Evolutionary conservation across 2,329 filamentous ascomycete genomes (phyloP), one percentile per base, ranked within the genome.

Genomic region (Xylariaceae sp.): DNA sequence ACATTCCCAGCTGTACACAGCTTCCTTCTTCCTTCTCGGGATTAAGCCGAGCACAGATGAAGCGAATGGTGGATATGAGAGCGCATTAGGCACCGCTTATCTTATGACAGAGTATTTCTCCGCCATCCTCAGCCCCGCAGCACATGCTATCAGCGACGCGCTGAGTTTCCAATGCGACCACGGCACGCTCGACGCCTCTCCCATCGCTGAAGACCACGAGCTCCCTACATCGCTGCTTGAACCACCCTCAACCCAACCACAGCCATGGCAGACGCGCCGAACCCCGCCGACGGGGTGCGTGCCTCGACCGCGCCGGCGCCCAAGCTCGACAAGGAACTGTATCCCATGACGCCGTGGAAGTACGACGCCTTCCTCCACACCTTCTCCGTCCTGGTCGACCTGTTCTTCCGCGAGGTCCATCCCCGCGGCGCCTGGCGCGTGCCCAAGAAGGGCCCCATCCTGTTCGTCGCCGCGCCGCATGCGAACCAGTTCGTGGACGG

Each of bases 391-490:
- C 70, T 96, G 33, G 80, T 93, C 45, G 92, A 98, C 61, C 78
- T 95, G 47, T 98, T 98, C 75, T 98, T 98, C 68, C 82, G 92
- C 48, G 92, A 98, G 63, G 87, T 98, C 12, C 89, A 96, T 57
- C 92, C 92, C 10, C 77, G 92, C 45, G 88, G 88, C 47, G 86
- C 89, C 43, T 98, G 92, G 88, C 90, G 89, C 60, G 84, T 98
- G 28, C 92, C 92, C 28, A 79, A 83, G 51, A 75, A 77, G 43
- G 92, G 89, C 0, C 89, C 92, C 1, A 77, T 98, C 43, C 85
- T 98, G 39, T 92, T 98, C 53, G 92, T 98, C 47, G 92, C 89
- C 28, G 92, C 90, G 35, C 92, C 92, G 46, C 92, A 98, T 68
- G 90, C 90, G 39, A 98, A 98, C 38, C 54, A 94, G 81, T 98